Conservation (phyloP, 306 rosid genomes). For the Mimosa bimucronata region DNA sequence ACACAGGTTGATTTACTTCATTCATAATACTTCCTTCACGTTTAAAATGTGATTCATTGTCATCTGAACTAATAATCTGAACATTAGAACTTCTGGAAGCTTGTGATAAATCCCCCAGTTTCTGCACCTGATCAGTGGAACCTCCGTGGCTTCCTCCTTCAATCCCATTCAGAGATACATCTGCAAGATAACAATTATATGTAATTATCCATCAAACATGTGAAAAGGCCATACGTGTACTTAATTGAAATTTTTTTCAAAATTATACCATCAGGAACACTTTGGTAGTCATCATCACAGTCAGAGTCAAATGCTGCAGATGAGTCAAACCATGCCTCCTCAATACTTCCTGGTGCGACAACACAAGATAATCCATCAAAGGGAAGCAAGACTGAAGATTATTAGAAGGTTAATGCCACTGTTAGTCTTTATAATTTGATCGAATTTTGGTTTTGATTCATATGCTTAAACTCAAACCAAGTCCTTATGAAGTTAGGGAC, state of each 20-base stretch:
- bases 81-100: constrained; percentile 1
- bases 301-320: constrained; percentile 75
- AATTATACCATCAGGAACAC: constrained; percentile 82
- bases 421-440: too few relatives aligned
- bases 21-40: constrained; percentile 22
- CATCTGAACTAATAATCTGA: constrained; percentile 1
- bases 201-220: neutral
- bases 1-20: constrained; percentile 70
- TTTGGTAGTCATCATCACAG: constrained; percentile 87
- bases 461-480: too few relatives aligned
- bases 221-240: neutral
- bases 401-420: too few relatives aligned
- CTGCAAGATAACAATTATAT: neutral
- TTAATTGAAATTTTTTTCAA: neutral
- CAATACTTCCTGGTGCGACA: constrained; percentile 54
- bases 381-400: neutral
- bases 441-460: too few relatives aligned
- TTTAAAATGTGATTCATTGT: constrained; percentile 12
- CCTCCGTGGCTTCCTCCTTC: constrained; percentile 10
- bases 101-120: neutral
- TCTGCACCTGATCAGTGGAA: constrained; percentile 13
- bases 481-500: too few relatives aligned
- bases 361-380: constrained; percentile 19
- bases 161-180: constrained; percentile 2
- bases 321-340: constrained; percentile 90